Conservation (phyloP, 805 yeast genomes). For the Tetrapisispora nanseiensis region DNA sequence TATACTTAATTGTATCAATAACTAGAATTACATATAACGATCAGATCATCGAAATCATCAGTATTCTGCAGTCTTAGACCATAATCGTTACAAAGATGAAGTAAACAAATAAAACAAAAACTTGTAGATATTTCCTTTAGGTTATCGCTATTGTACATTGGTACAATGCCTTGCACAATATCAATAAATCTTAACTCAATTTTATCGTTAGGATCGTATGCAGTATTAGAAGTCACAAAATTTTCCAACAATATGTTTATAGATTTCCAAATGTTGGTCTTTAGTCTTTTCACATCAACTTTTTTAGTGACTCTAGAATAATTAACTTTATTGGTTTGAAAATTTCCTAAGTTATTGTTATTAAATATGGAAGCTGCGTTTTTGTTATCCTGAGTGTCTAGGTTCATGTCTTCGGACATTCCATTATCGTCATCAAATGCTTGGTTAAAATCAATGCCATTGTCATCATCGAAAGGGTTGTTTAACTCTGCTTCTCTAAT, state of each 20-base stretch:
- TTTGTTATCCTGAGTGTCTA: conserved; percentile 4
- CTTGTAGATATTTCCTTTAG: conserved; percentile 69
- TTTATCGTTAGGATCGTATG: not conserved
- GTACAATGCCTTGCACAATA: conserved; percentile 40
- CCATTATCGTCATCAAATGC: conserved; percentile 27
- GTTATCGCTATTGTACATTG: conserved; percentile 46
- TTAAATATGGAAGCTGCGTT: conserved; percentile 5
- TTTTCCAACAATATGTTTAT: conserved; percentile 23
- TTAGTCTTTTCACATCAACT: conserved; percentile 64
- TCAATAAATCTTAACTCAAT: conserved; percentile 32
- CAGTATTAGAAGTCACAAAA: conserved; percentile 5
- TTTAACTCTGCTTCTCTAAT: conserved; percentile 18
- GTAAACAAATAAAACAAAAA: conserved; percentile 71
- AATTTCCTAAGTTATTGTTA: not conserved
- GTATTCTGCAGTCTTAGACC: conserved; percentile 50
- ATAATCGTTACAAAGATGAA: conserved; percentile 82
- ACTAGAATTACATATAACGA: conserved; percentile 8
- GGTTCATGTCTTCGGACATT: conserved; percentile 24
- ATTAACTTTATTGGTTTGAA: conserved; percentile 32
- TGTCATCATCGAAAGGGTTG: conserved; percentile 31
- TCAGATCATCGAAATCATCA: conserved; percentile 28
- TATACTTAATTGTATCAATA: not conserved
- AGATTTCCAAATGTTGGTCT: conserved; percentile 66
- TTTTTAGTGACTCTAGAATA: conserved; percentile 68
- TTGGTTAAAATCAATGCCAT: conserved; percentile 29